Evolutionary conservation across 768 basidiomycete genomes (phyloP).

Genomic region (Cyclocybe aegerita): DNA sequence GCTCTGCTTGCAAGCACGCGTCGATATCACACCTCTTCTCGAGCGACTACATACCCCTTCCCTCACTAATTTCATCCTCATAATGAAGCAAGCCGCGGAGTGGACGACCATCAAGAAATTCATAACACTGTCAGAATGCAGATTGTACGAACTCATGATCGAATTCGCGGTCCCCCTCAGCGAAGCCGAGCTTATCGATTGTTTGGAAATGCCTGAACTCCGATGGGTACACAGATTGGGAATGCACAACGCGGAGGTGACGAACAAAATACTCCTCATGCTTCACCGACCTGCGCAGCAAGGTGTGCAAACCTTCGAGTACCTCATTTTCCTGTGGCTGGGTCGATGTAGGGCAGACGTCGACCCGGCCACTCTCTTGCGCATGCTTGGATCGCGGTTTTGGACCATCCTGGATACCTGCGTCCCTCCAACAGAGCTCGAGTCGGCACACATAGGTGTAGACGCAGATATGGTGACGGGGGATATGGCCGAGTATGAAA

Average conservation of each 20-base stretch:
- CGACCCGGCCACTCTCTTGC: slow-evolving; percentile 7
- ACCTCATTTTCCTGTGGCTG: slow-evolving; percentile 10
- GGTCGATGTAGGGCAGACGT: slow-evolving; percentile 1
- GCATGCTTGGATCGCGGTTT: slow-evolving; percentile 16
- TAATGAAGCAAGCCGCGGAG: too few species aligned
- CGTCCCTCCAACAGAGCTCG: too few species aligned
- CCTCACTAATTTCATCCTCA: too few species aligned
- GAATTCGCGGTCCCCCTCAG: too few species aligned
- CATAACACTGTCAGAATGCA: too few species aligned
- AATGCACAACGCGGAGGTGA: slow-evolving; percentile 6
- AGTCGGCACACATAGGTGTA: too few species aligned
- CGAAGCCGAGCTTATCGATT: too few species aligned
- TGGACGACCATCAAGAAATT: too few species aligned
- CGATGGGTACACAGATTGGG: not conserved
- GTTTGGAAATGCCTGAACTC: not conserved
- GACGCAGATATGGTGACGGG: too few species aligned
- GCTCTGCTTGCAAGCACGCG: too few species aligned
- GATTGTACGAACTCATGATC: too few species aligned
- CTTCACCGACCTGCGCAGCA: slow-evolving; percentile 4
- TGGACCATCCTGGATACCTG: slow-evolving; percentile 7
- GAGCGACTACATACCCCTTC: not conserved
- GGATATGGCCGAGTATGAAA: too few species aligned
- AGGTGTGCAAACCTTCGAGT: not conserved
- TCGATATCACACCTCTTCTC: not conserved
- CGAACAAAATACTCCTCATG: slow-evolving; percentile 4